A percentile compares a stretch with the other conserved stretches of the same genome.
Conservation (phyloP, 2,329 filamentous ascomycete genomes). For the Alternaria metachromatica region DNA sequence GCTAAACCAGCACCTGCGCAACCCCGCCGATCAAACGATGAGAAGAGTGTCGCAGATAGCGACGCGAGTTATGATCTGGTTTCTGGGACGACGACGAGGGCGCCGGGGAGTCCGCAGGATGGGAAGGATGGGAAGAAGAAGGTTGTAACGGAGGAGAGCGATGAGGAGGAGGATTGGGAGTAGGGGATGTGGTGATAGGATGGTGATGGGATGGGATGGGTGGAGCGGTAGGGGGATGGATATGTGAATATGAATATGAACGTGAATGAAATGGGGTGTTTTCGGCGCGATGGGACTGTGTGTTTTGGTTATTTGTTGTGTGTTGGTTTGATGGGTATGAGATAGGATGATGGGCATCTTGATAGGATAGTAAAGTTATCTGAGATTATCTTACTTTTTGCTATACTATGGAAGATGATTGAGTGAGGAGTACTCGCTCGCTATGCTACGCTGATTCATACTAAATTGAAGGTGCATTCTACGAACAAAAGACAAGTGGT, state of each 20-base stretch:
- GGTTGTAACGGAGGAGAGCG: constrained; percentile 63
- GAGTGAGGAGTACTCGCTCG: neutral
- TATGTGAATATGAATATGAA: neutral
- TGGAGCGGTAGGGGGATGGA: neutral
- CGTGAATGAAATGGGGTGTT: neutral
- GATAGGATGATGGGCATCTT: neutral
- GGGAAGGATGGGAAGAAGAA: constrained; percentile 58
- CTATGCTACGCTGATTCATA: constrained; percentile 7
- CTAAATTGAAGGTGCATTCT: neutral
- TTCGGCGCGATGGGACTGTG: neutral
- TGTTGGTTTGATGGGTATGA: neutral
- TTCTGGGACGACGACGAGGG: constrained; percentile 74
- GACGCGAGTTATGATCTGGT: constrained; percentile 97
- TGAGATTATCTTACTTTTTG: neutral
- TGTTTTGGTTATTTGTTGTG: neutral
- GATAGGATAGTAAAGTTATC: neutral
- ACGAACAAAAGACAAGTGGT: neutral
- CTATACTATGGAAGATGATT: neutral
- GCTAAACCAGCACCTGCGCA: constrained; percentile 62
- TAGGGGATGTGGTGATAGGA: constrained; percentile 46
- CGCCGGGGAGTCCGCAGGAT: constrained; percentile 70
- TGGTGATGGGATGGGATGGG: neutral
- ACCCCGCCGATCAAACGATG: constrained; percentile 71
- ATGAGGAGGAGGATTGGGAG: constrained; percentile 77
- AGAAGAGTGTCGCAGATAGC: constrained; percentile 86